Evolutionary conservation across 2,329 filamentous ascomycete species (phyloP), one percentile per base, ranked within the genome.

Genomic region (Thermomyces lanuginosus): DNA sequence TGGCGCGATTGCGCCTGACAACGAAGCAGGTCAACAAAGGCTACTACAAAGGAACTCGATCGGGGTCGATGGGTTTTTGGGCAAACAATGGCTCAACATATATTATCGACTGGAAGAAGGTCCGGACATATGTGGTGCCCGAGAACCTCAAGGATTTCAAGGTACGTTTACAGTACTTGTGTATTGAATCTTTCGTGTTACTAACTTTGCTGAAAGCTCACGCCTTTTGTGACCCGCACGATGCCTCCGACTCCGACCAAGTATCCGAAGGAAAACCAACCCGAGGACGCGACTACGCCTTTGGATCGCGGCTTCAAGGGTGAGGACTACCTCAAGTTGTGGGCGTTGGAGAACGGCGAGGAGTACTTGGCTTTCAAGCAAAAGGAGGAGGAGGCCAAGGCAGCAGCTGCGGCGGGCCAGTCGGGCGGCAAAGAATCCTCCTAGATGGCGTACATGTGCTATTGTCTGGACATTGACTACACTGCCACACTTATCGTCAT

Each of bases 41-140:
- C 41, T 98, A 76, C 70, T 98, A 98, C 72, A 95, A 95, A 66
- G 89, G 89, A 49, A 93, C 78, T 44, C 68, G 84, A 24, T 76
- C 82, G 1, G 89, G 89, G 2, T 72, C 78, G 21, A 83, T 91
- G 72, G 89, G 89, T 52, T 70, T 72, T 49, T 89, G 86, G 53
- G 75, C 75, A 27, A 49, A 48, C 32, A 52, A 49, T 35, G 52
- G 53, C 33, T n/a, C n/a, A n/a, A 46, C 43, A 22, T 98, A 89
- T 55, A 53, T 72, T 24, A 74, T 95, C 39, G 78, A 95, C 39
- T 92, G 69, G 66, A 56, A 63, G 30, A 92, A 91, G 58, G 81
- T 95, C 46, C 75, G 86, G 54, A 92, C 84, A 29, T 98, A 83
- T 51, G 76, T 79, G 30, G 80, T 80, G 41, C 84, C 86, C 0